Evolutionary conservation across 1,139 yeast species (phyloP).

Genomic region (Diutina mesorugosa): DNA sequence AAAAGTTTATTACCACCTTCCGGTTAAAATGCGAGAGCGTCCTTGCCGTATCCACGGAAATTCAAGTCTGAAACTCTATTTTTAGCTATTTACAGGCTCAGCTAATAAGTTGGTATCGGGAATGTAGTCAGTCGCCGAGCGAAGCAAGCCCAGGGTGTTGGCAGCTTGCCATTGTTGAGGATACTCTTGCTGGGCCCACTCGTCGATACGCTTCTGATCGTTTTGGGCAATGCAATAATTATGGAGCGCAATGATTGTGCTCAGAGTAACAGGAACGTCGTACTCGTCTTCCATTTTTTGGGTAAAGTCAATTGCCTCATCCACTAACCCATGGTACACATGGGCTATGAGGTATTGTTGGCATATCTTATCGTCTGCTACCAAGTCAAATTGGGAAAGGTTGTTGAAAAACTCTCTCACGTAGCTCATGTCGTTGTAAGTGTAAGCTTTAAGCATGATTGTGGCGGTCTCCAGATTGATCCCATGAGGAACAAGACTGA

Average conservation of each 20-base stretch:
- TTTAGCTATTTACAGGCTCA: not conserved
- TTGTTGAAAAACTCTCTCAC: constrained; percentile 56
- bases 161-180: constrained; percentile 36
- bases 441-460: constrained; percentile 57
- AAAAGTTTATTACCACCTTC: not conserved
- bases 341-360: constrained; percentile 61
- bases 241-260: constrained; percentile 43
- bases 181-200: constrained; percentile 40
- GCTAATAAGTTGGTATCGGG: constrained; percentile 12
- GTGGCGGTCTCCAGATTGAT: constrained; percentile 59
- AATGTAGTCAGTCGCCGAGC: constrained; percentile 20
- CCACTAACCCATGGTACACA: constrained; percentile 53
- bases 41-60: not conserved
- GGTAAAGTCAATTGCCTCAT: constrained; percentile 43
- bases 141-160: constrained; percentile 22
- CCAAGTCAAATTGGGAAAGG: constrained; percentile 38
- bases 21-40: not conserved
- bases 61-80: not conserved
- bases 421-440: constrained; percentile 44
- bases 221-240: constrained; percentile 44
- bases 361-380: constrained; percentile 43
- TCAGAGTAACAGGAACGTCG: constrained; percentile 35
- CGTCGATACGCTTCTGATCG: constrained; percentile 32
- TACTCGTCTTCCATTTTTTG: constrained; percentile 34
- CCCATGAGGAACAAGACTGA: constrained; percentile 42